Evolutionary conservation across 139 green algal species (phyloP).

Genomic region (Tetraselmis chui): DNA sequence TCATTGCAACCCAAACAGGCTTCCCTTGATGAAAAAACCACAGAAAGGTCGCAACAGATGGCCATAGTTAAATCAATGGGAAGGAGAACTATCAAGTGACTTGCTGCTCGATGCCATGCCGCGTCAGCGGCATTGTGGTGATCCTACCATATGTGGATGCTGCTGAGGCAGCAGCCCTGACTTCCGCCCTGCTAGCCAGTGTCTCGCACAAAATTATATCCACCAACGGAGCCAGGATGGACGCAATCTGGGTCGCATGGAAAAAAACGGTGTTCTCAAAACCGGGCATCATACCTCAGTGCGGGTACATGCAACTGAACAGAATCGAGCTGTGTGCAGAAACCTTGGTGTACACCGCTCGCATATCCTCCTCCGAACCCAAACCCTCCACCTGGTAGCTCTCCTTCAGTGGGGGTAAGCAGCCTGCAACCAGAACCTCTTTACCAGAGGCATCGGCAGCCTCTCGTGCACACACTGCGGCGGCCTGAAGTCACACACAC

Average conservation of each 20-base stretch:
- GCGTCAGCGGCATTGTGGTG: too few relatives aligned
- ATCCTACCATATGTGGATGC: constrained; percentile 9
- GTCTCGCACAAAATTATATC: constrained; percentile 59
- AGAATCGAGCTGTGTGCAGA: too few relatives aligned
- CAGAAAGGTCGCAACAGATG: too few relatives aligned
- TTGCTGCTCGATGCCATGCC: too few relatives aligned
- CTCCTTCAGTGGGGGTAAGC: constrained; percentile 20
- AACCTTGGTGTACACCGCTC: constrained; percentile 29
- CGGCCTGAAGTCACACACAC: constrained; percentile 12
- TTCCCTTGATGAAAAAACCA: too few relatives aligned
- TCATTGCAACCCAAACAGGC: constrained; percentile 48
- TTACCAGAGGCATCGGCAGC: neutral
- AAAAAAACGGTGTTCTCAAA: too few relatives aligned
- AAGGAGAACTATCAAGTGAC: too few relatives aligned
- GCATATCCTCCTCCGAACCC: neutral
- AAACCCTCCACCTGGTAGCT: constrained; percentile 15
- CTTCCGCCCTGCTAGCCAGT: constrained; percentile 32
- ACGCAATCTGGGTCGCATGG: constrained; percentile 23
- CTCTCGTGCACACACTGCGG: neutral
- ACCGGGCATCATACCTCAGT: neutral
- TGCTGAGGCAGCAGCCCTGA: constrained; percentile 23
- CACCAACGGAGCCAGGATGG: constrained; percentile 23
- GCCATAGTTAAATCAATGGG: too few relatives aligned
- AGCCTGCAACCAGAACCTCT: constrained; percentile 10
- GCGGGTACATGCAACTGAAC: neutral